These are phyloP conservation scores for Microsporum canis DNA, from an alignment of 2,329 filamentous ascomycete genomes.

Conservation along the genomic window DNA sequence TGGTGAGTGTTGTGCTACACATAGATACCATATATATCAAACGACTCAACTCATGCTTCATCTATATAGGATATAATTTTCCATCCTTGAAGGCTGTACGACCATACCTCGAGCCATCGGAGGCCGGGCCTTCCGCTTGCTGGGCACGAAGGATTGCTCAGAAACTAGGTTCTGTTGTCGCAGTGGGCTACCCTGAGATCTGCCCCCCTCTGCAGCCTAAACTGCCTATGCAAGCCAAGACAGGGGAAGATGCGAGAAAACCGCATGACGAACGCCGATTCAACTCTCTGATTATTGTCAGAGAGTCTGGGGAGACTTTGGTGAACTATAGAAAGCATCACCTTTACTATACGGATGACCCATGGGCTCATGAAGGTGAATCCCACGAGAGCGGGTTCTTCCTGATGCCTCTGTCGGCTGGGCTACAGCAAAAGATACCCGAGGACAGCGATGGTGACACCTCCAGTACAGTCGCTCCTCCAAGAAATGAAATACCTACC, in stretches of 20 bases:
- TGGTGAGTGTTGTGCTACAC: constrained; percentile 29
- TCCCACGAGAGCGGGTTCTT: constrained; percentile 20
- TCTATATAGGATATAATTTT: constrained; percentile 51
- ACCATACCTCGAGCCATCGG: constrained; percentile 49
- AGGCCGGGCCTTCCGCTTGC: constrained; percentile 42
- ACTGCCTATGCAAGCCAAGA: constrained; percentile 16
- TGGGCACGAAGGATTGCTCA: constrained; percentile 49
- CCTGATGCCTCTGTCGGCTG: constrained; percentile 16
- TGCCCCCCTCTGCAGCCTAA: constrained; percentile 12
- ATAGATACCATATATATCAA: background rate
- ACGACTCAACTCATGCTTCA: background rate
- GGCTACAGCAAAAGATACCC: background rate
- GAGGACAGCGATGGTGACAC: background rate
- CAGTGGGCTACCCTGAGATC: constrained; percentile 52
- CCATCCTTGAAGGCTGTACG: constrained; percentile 45
- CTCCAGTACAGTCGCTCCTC: constrained; percentile 2
- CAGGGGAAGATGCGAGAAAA: constrained; percentile 7
- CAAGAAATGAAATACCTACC: constrained; percentile 25
- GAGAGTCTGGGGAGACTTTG: constrained; percentile 43
- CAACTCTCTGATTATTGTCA: constrained; percentile 49
- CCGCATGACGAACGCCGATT: constrained; percentile 27
- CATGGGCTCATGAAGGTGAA: constrained; percentile 47
- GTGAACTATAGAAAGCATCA: constrained; percentile 54
- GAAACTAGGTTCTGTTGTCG: constrained; percentile 48
- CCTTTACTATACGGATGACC: constrained; percentile 56